Base-by-base conservation (phyloP, 2,329 filamentous ascomycete species). In the Fusarium nodosum region DNA sequence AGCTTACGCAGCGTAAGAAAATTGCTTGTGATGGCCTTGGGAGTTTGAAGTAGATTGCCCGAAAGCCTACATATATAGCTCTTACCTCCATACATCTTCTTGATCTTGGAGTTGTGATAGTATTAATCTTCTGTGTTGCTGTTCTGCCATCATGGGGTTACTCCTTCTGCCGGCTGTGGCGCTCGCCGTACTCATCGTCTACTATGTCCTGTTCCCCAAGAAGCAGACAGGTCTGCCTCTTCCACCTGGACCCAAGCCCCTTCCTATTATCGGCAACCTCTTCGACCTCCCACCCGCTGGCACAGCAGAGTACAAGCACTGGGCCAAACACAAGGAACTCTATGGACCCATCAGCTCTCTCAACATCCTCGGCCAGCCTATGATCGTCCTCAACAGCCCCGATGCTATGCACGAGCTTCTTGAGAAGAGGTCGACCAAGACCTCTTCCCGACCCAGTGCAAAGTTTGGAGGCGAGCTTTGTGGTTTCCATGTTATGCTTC, bases 211-310 rank as follows among this genome's bases (percentile, higher is more conserved):
- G 15, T 59, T 48, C 9, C 55, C 62, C 8, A 51, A 47, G 16
- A 56, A 42, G 24, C 68, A 52, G 36, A 30, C 44, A 8, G 41
- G 42, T 9, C 52, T 42, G 30, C 39, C 46, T 30, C 66, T 74
- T 1, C 86, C 85, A 2, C 86, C 85, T 2, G 86, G 86, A 0
- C 86, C 86, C 0, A 84, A 78, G 38, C 79, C 79, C 0, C 71
- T 83, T 9, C 83, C 84, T 0, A 16, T 87, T 0, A 31, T 87
- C 6, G 86, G 86, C 6, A 87, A 87, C 67, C 65, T 87, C 18
- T 64, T 69, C 2, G 84, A 87, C 64, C 74, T 87, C 13, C 85
- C 85, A 1, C 73, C 78, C 0, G 52, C 60, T 0, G 79, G 77
- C 2, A 66, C 61, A 8, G 75, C 72, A 7, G 80, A 82, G 60